Evolutionary conservation across 2,329 filamentous ascomycete genomes (phyloP).

Genomic region (Diaporthe sp.): DNA sequence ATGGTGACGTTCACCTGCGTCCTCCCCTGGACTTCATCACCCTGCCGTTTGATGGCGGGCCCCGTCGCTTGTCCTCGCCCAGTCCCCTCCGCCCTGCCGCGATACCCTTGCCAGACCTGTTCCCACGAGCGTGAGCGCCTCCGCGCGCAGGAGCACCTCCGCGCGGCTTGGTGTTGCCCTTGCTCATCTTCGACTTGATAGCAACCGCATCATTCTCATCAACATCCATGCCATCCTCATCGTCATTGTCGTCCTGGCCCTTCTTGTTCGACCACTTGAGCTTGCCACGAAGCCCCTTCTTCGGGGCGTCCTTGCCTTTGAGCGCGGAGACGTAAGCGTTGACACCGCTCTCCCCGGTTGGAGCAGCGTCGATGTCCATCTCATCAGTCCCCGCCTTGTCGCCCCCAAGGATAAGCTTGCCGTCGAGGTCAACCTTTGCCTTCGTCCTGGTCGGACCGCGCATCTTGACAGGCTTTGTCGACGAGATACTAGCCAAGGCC

Average conservation of each 20-base stretch:
- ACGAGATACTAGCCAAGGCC: constrained; percentile 92
- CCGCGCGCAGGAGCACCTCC: constrained; percentile 48
- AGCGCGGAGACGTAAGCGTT: constrained; percentile 79
- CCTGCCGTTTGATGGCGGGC: constrained; percentile 44
- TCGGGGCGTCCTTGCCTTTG: constrained; percentile 75
- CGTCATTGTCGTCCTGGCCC: constrained; percentile 59
- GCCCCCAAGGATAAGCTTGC: constrained; percentile 82
- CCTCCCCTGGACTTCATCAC: constrained; percentile 48
- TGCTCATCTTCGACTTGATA: constrained; percentile 60
- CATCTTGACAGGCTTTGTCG: constrained; percentile 82
- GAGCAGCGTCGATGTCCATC: constrained; percentile 70
- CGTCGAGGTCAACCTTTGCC: constrained; percentile 80
- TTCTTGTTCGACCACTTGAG: constrained; percentile 80
- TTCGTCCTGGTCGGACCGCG: constrained; percentile 73
- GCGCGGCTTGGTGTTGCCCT: constrained; percentile 54
- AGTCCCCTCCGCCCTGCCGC: constrained; percentile 50
- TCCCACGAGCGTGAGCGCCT: constrained; percentile 47
- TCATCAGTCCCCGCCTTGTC: constrained; percentile 51
- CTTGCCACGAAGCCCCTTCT: constrained; percentile 75
- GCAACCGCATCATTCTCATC: constrained; percentile 66
- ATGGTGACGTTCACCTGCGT: constrained; percentile 23
- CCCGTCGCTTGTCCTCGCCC: constrained; percentile 50
- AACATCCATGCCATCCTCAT: constrained; percentile 66
- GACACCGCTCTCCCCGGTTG: constrained; percentile 67
- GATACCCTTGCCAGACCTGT: constrained; percentile 46